These are phyloP conservation scores for Mortierella sp. DNA, from an alignment of 371 early-diverging fungal species.

Conservation along the genomic window DNA sequence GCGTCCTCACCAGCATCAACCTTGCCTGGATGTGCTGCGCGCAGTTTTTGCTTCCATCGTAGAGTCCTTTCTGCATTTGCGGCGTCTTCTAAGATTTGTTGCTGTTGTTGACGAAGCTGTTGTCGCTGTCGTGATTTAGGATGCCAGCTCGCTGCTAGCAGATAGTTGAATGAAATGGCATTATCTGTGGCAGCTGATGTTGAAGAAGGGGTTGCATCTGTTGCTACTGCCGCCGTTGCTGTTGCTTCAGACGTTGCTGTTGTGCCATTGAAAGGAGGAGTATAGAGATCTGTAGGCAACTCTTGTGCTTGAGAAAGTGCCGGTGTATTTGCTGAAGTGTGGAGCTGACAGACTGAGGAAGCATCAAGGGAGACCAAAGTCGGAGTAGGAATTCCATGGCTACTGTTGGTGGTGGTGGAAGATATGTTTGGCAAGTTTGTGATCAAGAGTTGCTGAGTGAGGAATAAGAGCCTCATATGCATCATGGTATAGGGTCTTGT, in stretches of 20 bases:
- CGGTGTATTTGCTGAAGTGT: conserved; percentile 10
- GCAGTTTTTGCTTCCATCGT: background rate
- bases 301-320: conserved; percentile 7
- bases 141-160: conserved; percentile 35
- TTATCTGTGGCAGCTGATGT: conserved; percentile 11
- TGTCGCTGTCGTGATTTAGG: conserved; percentile 4
- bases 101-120: conserved; percentile 10
- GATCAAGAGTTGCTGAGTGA: conserved; percentile 20
- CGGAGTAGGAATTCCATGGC: conserved; percentile 16
- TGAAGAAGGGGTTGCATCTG: conserved; percentile 4
- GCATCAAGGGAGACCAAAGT: conserved; percentile 9
- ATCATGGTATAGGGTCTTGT: conserved; percentile 22
- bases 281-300: conserved; percentile 10
- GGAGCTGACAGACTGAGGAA: conserved; percentile 9
- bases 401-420: background rate
- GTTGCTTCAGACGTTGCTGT: conserved; percentile 1
- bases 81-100: conserved; percentile 9
- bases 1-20: conserved; percentile 83
- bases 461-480: conserved; percentile 27
- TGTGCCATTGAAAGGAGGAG: conserved; percentile 3
- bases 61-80: conserved; percentile 11
- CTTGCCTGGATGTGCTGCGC: conserved; percentile 54
- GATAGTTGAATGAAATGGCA: conserved; percentile 30
- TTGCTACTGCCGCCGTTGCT: background rate
- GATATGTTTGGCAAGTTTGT: conserved; percentile 4